phyloP scores from a whole-genome alignment of 805 yeast species.

The Soucietia sequanensis region DNA sequence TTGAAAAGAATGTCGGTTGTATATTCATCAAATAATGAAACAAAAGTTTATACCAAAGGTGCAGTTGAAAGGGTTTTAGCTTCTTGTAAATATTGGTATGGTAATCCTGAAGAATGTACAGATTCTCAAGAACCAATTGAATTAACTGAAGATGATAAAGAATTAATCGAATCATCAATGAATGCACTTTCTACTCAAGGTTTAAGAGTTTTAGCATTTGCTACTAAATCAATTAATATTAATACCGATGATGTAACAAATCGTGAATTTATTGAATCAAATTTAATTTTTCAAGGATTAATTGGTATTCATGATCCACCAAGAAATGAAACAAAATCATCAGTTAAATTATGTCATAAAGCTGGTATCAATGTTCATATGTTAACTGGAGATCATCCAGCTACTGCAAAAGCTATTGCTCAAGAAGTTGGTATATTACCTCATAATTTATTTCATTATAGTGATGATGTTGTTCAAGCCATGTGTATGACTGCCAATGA shows the following conservation, averaged over 20 bases:
- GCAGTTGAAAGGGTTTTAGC: conserved; percentile 70
- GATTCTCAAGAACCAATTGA: conserved; percentile 15
- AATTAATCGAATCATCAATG: conserved; percentile 53
- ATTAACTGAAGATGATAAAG: conserved; percentile 42
- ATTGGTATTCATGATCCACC: conserved; percentile 85
- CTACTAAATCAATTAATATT: conserved; percentile 36
- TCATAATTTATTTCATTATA: conserved; percentile 34
- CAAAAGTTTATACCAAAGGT: conserved; percentile 57
- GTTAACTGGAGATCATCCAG: conserved; percentile 82
- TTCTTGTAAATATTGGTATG: conserved; percentile 55
- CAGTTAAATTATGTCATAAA: conserved; percentile 63
- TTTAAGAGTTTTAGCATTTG: conserved; percentile 72
- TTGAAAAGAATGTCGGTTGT: conserved; percentile 72
- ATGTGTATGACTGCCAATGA: conserved; percentile 40
- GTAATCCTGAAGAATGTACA: conserved; percentile 20
- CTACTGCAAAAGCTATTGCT: conserved; percentile 77
- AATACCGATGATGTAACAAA: conserved; percentile 16
- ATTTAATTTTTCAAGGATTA: conserved; percentile 60
- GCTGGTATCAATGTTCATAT: conserved; percentile 81
- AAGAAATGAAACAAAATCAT: conserved; percentile 61
- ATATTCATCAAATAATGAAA: conserved; percentile 32
- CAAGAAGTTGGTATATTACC: conserved; percentile 79
- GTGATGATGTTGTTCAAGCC: conserved; percentile 30
- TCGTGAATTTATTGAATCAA: conserved; percentile 47
- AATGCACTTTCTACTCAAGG: conserved; percentile 62